Evolutionary conservation across 108 stramenopile genomes (phyloP).

Genomic region (Hondaea fermentalgiana): DNA sequence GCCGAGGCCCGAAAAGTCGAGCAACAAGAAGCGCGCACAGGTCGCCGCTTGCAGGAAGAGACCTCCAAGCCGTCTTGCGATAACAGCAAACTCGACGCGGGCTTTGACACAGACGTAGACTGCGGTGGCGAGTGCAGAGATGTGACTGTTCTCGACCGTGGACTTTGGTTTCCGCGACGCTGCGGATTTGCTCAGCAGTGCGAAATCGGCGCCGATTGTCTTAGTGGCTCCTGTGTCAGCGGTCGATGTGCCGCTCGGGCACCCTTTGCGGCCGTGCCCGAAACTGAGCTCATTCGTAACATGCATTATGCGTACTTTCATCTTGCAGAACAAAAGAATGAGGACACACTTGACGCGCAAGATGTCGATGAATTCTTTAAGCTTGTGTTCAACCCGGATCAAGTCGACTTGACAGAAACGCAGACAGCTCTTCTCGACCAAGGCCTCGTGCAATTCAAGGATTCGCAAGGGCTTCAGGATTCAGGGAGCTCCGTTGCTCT

Average conservation of each 20-base stretch:
- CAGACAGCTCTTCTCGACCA: neutral
- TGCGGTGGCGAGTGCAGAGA: neutral
- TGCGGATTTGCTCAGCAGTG: neutral
- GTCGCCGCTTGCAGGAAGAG: neutral
- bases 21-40: neutral
- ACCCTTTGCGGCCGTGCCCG: neutral
- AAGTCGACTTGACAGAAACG: neutral
- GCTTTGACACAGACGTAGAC: neutral
- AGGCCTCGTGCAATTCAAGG: neutral
- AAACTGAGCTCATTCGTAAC: neutral
- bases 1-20: neutral
- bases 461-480: neutral
- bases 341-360: neutral
- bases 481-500: neutral
- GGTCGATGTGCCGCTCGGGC: neutral
- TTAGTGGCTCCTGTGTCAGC: neutral
- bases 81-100: neutral
- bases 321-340: neutral
- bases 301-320: neutral
- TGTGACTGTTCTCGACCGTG: neutral
- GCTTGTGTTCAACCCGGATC: neutral
- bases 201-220: neutral
- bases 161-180: neutral
- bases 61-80: neutral
- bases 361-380: neutral